Percentiles rank a stretch among this genome's conserved stretches.
Conservation (phyloP, 495 filamentous ascomycete genomes). For the Umbilicaria muhlenbergii region DNA sequence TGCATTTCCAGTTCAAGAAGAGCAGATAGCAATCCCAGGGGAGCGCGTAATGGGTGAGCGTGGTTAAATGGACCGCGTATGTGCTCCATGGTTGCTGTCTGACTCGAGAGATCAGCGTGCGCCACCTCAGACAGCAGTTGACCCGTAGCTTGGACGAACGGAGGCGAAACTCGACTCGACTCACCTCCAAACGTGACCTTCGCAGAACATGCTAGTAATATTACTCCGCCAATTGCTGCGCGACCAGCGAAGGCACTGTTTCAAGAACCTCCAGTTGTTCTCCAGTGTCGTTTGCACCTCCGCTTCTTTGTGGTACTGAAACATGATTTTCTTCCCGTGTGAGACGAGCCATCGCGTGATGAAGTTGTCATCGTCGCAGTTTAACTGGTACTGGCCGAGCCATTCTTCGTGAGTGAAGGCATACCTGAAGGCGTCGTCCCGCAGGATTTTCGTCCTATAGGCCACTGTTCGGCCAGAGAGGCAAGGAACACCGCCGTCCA, state of each 20-base stretch:
- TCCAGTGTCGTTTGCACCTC: slow-evolving; percentile 66
- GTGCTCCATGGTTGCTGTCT: slow-evolving; percentile 62
- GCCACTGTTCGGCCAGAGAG: slow-evolving; percentile 78
- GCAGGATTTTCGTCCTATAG: slow-evolving; percentile 68
- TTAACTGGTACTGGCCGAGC: slow-evolving; percentile 51
- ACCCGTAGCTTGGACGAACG: slow-evolving; percentile 1
- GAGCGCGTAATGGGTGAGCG: slow-evolving; percentile 55
- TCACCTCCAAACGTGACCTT: slow-evolving; percentile 54
- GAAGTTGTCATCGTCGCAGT: slow-evolving; percentile 76
- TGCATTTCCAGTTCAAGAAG: slow-evolving; percentile 32
- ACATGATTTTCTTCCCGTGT: slow-evolving; percentile 59
- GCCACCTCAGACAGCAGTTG: slow-evolving; percentile 4
- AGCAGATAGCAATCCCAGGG: slow-evolving; percentile 47
- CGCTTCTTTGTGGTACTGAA: slow-evolving; percentile 59
- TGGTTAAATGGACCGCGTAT: slow-evolving; percentile 61
- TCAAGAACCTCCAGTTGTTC: slow-evolving; percentile 55
- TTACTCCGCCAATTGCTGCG: slow-evolving; percentile 74
- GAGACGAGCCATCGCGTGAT: slow-evolving; percentile 68
- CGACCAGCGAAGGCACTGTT: slow-evolving; percentile 69
- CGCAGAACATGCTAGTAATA: slow-evolving; percentile 55
- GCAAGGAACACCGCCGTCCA: slow-evolving; percentile 77
- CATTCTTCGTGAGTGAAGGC: slow-evolving; percentile 55
- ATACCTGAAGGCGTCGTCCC: slow-evolving; percentile 54
- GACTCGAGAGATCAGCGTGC: slow-evolving; percentile 15
- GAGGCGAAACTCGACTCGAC: slow-evolving; percentile 17